Base-by-base conservation (phyloP, 2,329 filamentous ascomycete species). In the Geosmithia putterillii region DNA sequence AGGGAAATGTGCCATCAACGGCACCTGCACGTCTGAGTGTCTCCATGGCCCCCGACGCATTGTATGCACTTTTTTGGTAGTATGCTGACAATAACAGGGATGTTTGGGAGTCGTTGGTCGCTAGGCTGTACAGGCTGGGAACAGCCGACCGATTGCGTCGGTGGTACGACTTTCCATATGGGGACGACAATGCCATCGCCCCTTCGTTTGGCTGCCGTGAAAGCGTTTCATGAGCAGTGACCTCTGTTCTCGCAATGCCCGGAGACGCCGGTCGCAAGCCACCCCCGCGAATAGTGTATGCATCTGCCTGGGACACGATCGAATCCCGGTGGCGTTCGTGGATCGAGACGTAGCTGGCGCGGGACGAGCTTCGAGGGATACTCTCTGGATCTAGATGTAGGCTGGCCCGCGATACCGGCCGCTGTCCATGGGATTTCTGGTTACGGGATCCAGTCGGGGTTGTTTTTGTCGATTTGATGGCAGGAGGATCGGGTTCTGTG, bases 61-160 rank as follows among this genome's bases (percentile, higher is more conserved):
- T 64, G 46, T 73, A 75, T 0, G 65, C 65, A 43, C 66, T 71
- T 48, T 64, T 69, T 20, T 68, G 63, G 28, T 66, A 65, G 42
- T 68, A 70, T 0, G 70, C 64, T 0, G 71, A 70, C 7, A 74
- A 54, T 0, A 74, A 59, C 6, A 79, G 56, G 0, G 75, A 78
- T 2, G 67, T 63, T 46, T 75, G 69, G 0, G 74, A 79, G 42
- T 67, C 70, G 47, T 71, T 74, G 0, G 74, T 74, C 18, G 66
- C 67, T 3, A 81, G 57, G 3, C 76, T 82, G 52, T 81, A 81
- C 15, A 81, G 70, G 48, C 76, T 82, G 2, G 69, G 66, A 1
- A 65, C 62, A 45, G 69, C 58, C 14, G 58, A 56, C 21, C 49
- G 44, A 10, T 47, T 48, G 23, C 52, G 55, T 14, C 51, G 51